Base-by-base conservation (phyloP, 805 yeast species). In the Candida tibetensis region DNA sequence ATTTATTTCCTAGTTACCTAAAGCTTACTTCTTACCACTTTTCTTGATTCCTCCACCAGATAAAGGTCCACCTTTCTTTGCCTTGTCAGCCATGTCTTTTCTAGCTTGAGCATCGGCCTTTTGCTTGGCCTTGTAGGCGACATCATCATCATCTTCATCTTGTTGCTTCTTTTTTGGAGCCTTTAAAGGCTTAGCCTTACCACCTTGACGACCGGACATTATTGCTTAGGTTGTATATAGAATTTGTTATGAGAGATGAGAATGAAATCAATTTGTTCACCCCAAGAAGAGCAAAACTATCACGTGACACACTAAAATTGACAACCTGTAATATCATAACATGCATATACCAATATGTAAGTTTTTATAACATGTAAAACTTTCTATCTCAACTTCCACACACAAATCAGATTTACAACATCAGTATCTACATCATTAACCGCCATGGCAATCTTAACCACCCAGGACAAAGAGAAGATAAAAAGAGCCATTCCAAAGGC, bases 191-290 rank as follows among this genome's bases (percentile, higher is more conserved):
- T 90, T 90, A 43, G 90, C 81, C 64, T 90, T 90, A 58, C 97
- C 97, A 60, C 97, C 97, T 74, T 90, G 96, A 72, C 96, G 89
- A 55, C 95, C 89, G 35, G 96, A 88, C 96, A 89, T 88, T 31
- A 30, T 57, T 28, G 27, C 14, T 30, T n/a, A n/a, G n/a, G n/a
- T n/a, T n/a, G n/a, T n/a, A n/a, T n/a, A n/a, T n/a, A n/a, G n/a
- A n/a, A n/a, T n/a, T n/a, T 14, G 19, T 9, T 12, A 10, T 12
- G 15, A 17, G 28, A 18, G 16, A 32, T 13, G 28, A 22, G 25
- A 36, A 21, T 15, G 19, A 19, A 17, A 16, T 5, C 12, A 23
- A 33, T 13, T 4, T 33, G 36, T 25, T 9, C 6, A 6, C 27
- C 5, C 4, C 8, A 34, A 27, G 14, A 14, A 9, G 26, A 31